Conservation (phyloP, 148 eudicot genomes). For the Talinum fruticosum region DNA sequence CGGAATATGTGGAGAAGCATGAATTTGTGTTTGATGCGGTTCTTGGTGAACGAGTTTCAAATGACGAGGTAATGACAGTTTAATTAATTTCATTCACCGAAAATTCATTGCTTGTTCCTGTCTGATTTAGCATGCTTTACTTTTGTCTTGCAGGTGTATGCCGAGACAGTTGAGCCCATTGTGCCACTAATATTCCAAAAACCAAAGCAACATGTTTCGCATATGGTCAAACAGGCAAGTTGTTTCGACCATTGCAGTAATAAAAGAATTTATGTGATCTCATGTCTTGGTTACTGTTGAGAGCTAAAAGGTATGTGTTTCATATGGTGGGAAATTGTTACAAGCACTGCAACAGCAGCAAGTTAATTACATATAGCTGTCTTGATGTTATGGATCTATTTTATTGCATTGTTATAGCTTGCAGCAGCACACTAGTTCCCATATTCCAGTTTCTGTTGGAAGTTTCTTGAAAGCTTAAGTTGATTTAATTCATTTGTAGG, state of each 20-base stretch:
- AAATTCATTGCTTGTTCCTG: not conserved
- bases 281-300: not conserved
- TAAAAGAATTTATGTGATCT: not conserved
- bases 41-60: conserved; percentile 54
- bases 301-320: not conserved
- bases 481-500: conserved; percentile 39
- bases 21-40: conserved; percentile 81
- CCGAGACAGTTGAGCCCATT: conserved; percentile 72
- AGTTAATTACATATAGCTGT: not conserved
- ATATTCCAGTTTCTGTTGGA: not conserved
- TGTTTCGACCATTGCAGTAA: not conserved
- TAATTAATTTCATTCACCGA: conserved; percentile 1
- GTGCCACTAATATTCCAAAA: conserved; percentile 67
- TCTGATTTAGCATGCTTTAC: conserved; percentile 15
- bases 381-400: not conserved
- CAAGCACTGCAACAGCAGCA: not conserved
- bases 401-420: not conserved
- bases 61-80: conserved; percentile 53
- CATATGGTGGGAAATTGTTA: not conserved
- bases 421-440: not conserved
- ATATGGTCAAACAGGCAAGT: conserved; percentile 84
- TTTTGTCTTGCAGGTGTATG: conserved; percentile 45
- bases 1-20: conserved; percentile 80
- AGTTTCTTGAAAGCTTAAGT: not conserved
- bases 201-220: conserved; percentile 94